A percentile compares a stretch with the other conserved stretches of the same genome.
Evolutionary conservation across 2,329 filamentous ascomycete genomes (phyloP).

Genomic region (Arthroderma uncinatum): DNA sequence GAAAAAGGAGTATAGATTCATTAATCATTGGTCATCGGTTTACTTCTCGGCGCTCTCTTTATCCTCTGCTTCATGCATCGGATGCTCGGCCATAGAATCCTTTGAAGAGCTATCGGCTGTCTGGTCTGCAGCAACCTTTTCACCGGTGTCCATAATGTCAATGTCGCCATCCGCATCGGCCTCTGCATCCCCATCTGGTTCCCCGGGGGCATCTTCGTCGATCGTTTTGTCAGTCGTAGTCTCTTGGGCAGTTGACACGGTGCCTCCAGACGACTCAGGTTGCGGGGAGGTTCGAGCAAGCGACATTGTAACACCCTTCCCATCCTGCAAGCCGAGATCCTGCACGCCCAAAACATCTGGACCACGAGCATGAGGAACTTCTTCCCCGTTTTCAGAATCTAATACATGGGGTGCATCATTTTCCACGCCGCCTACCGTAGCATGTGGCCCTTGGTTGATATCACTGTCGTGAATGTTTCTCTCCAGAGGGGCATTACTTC

Average conservation of each 20-base stretch:
- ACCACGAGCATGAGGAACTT: conserved; percentile 65
- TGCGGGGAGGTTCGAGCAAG: conserved; percentile 18
- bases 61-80: background rate
- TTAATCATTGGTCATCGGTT: no score
- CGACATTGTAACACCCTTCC: conserved; percentile 36
- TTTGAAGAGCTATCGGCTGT: background rate
- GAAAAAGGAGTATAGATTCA: background rate
- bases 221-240: conserved; percentile 8
- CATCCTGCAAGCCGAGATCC: conserved; percentile 67
- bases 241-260: conserved; percentile 9
- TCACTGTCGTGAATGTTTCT: background rate
- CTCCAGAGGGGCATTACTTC: background rate
- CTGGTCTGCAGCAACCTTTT: background rate
- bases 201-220: conserved; percentile 14
- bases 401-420: conserved; percentile 11
- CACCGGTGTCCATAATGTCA: conserved; percentile 25
- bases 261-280: conserved; percentile 13
- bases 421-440: conserved; percentile 13
- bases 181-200: conserved; percentile 11
- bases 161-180: conserved; percentile 29
- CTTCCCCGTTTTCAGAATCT: conserved; percentile 43
- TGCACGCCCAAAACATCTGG: conserved; percentile 75
- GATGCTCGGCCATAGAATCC: background rate
- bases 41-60: background rate
- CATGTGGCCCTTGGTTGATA: background rate